A percentile compares a stretch with the other conserved stretches of the same genome.
Conservation (phyloP, 306 rosid genomes). For the Lagenaria siceraria region DNA sequence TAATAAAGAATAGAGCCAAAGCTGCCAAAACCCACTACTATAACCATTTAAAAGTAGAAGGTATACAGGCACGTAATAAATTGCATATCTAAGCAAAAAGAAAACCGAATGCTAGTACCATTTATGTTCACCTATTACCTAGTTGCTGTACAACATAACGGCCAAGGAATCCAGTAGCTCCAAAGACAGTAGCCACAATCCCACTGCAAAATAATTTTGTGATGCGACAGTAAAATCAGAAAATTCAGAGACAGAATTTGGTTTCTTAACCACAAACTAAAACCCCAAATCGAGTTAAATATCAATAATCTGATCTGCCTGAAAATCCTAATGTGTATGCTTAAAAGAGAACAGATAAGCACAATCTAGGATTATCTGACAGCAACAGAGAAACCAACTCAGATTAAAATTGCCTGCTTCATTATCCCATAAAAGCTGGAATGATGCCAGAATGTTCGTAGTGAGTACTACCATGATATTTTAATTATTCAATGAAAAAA, state of each 20-base stretch:
- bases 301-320: background rate
- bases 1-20: background rate
- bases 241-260: background rate
- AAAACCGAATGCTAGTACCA: background rate
- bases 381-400: background rate
- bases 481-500: background rate
- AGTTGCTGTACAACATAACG: constrained; percentile 97
- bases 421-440: background rate
- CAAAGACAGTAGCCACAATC: constrained; percentile 84
- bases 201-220: constrained; percentile 47
- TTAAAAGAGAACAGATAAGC: background rate
- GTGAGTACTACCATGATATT: background rate
- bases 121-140: constrained; percentile 33
- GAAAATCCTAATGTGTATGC: background rate
- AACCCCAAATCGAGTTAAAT: background rate
- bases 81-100: background rate
- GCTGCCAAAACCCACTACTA: background rate
- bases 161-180: constrained; percentile 97
- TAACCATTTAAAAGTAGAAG: background rate
- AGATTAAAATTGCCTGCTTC: background rate
- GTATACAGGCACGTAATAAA: background rate
- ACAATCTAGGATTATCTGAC: background rate
- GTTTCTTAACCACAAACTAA: background rate
- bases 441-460: background rate
- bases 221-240: background rate